phyloP scores from a whole-genome alignment of 805 yeast genomes.

The Danielia oregonensis region DNA sequence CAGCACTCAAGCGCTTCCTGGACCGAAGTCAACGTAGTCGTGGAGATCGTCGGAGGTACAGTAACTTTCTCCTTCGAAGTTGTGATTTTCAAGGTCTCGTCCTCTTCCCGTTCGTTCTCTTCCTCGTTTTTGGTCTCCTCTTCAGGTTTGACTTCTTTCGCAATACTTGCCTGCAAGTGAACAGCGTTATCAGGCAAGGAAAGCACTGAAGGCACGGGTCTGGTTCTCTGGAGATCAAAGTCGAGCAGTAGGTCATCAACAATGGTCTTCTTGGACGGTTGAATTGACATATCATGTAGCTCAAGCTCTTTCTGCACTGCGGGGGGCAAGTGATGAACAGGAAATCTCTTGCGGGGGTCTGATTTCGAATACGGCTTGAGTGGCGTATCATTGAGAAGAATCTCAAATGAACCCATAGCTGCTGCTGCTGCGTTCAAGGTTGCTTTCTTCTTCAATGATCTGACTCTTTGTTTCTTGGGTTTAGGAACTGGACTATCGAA shows the following conservation, averaged over 20 bases:
- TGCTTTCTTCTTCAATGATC: slow-evolving; percentile 12
- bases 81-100: not conserved
- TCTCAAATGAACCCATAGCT: not conserved
- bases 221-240: slow-evolving; percentile 15
- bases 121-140: slow-evolving; percentile 2
- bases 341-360: slow-evolving; percentile 13
- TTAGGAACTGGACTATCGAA: slow-evolving; percentile 3
- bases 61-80: not conserved
- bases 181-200: slow-evolving; percentile 13
- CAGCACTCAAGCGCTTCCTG: slow-evolving; percentile 63
- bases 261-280: slow-evolving; percentile 17
- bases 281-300: slow-evolving; percentile 11
- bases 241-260: slow-evolving; percentile 14
- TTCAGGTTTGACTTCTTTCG: slow-evolving; percentile 3
- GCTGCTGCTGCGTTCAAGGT: slow-evolving; percentile 8
- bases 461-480: slow-evolving; percentile 11
- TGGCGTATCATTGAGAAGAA: not conserved
- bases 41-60: not conserved
- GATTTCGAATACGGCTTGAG: slow-evolving; percentile 6
- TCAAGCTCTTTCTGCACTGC: slow-evolving; percentile 11
- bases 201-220: slow-evolving; percentile 11
- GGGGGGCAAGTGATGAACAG: slow-evolving; percentile 15
- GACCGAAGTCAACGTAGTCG: slow-evolving; percentile 6
- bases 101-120: not conserved
- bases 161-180: slow-evolving; percentile 6